Evolutionary conservation across 495 filamentous ascomycete species (phyloP).

Genomic region (Aspergillus heteromorphus): DNA sequence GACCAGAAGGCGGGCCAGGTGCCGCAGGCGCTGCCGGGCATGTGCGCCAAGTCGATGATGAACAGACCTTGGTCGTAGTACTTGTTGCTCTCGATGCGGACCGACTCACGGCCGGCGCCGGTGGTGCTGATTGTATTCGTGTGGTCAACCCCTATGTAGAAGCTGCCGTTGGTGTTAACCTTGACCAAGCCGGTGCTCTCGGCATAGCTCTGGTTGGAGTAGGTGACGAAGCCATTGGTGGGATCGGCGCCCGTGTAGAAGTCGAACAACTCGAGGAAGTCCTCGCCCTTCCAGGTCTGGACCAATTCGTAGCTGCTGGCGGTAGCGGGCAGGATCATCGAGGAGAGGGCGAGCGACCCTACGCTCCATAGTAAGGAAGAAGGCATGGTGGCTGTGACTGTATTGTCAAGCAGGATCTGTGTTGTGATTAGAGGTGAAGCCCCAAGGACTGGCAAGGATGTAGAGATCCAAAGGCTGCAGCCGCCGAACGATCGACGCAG

Average conservation of each 20-base stretch:
- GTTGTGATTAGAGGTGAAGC: neutral
- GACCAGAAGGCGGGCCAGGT: slow-evolving; percentile 77
- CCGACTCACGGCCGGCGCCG: slow-evolving; percentile 56
- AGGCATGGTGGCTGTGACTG: slow-evolving; percentile 10
- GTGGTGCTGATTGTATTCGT: slow-evolving; percentile 26
- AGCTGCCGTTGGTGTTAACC: slow-evolving; percentile 40
- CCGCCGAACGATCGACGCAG: slow-evolving; percentile 9
- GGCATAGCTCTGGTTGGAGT: slow-evolving; percentile 53
- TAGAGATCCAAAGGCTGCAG: neutral
- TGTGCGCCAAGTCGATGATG: slow-evolving; percentile 69
- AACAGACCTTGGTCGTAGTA: slow-evolving; percentile 65
- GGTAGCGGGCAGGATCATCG: slow-evolving; percentile 7
- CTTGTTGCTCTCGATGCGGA: slow-evolving; percentile 64
- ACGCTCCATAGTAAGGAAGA: slow-evolving; percentile 14
- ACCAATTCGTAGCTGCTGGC: slow-evolving; percentile 36
- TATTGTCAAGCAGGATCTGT: neutral
- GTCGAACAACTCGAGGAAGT: slow-evolving; percentile 48
- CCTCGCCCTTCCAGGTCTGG: slow-evolving; percentile 40
- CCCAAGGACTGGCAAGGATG: neutral
- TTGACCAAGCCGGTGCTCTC: slow-evolving; percentile 52
- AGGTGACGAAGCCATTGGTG: slow-evolving; percentile 66
- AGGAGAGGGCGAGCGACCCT: slow-evolving; percentile 17
- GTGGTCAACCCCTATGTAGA: slow-evolving; percentile 51
- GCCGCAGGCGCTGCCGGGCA: slow-evolving; percentile 66
- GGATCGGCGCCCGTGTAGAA: slow-evolving; percentile 53